Base-by-base conservation (phyloP, 257 asterid genomes). In the Cruciata laevipes region DNA sequence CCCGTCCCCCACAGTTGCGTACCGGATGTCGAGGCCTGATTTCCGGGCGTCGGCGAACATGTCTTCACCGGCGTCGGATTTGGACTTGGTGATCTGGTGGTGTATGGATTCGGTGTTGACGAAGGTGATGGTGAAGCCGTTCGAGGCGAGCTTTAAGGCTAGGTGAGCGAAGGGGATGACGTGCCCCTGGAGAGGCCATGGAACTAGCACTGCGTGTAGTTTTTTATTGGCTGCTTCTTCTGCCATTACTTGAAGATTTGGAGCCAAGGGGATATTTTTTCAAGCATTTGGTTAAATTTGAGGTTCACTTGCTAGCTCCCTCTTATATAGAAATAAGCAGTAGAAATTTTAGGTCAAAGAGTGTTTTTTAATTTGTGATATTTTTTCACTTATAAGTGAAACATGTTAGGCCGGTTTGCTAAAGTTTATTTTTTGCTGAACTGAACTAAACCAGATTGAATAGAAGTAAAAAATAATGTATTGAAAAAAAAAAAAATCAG, bases 1-100 rank as follows among this genome's bases (percentile, higher is more conserved):
- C 0, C 95, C 95, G 35, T 88, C 95, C 23, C 35, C 52, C 24
- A 88, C 42, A 0, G 90, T 84, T 2, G 74, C 72, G 82, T 88
- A 88, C 16, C 72, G 79, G 53, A 88, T 82, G 68, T 88, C 90
- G 35, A 86, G 86, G 69, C 89, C 95, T 4, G 79, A 73, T 5
- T 20, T 53, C 9, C 84, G 85, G 8, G 85, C 87, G 9, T 23
- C 73, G 16, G 84, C 67, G 66, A 89, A 86, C 53, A 86, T 76
- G 61, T 65, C 76, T 11, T 12, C 44, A 6, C 58, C 67, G 1
- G 32, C 23, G 13, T 17, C 16, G 2, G n/a, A 1, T n/a, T 7
- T 3, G 51, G 79, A 47, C 33, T 53, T 56, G 31, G 75, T 21
- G n/a, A 79, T 42, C 13, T 64, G 52, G 58, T 72, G 71, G 68